Base-by-base conservation (phyloP, 257 asterid species). In the Capsicum baccatum region DNA sequence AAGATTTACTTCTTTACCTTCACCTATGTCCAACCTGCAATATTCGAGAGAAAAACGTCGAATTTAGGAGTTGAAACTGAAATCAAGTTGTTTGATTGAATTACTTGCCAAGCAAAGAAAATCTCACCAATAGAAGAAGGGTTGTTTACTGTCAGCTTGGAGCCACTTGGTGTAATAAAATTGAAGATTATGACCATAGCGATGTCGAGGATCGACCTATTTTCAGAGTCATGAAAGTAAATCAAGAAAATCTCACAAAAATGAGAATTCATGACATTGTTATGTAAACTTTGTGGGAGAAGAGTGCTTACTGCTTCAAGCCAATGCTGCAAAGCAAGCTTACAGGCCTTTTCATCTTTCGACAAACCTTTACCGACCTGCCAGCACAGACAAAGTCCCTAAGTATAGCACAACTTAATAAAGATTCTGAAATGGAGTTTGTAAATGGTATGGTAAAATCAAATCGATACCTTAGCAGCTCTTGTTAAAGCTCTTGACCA, bases 301-400 rank as follows among this genome's bases (percentile, higher is more conserved):
- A 19, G 59, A 83, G 37, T 84, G 89, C 98, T 95, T 84, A 95
- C 98, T 69, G 98, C 98, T 88, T 94, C 98, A 15, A 95, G 96
- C 97, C 98, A 95, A 85, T 95, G 98, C 88, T 94, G 97, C 87
- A 95, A 81, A 84, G 97, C 98, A 59, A 95, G 98, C 88, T 93
- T 92, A 37, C 96, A 92, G 2, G 98, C 98, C 80, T 88, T 92
- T 21, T 93, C 96, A 50, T 89, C 95, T 88, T 90, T 93, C 0
- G 98, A 93, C 90, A 93, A 63, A 37, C 98, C 98, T 90, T 95
- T 95, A 60, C 98, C 98, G 62, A 93, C 97, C 97, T 93, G 86
- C 48, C 26, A 76, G 26, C 19, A 55, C 64, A 54, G 26, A 76
- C 21, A 68, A 68, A 10, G 50, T 73, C 44, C 79, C 79, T 68